phyloP scores from a whole-genome alignment of 2,329 filamentous ascomycete species.

The Lachnellula cervina region DNA sequence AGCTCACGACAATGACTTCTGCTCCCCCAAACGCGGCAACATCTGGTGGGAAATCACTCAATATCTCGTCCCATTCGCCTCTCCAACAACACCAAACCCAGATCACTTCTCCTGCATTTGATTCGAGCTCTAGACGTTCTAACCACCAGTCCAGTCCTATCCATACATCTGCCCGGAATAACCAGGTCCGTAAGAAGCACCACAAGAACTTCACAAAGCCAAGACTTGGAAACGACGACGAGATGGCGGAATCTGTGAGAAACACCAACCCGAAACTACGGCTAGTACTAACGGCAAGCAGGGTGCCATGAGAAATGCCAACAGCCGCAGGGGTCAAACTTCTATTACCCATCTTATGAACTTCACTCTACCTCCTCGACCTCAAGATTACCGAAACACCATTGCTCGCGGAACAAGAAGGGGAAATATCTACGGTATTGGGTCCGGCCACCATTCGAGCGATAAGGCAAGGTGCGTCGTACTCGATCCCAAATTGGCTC shows the following conservation, averaged over 20 bases:
- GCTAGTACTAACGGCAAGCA: constrained; percentile 11
- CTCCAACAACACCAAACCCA: constrained; percentile 28
- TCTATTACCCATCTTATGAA: constrained; percentile 97
- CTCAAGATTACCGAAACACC: constrained; percentile 50
- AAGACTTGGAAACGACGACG: constrained; percentile 74
- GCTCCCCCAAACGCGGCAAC: constrained; percentile 25
- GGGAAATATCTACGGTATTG: constrained; percentile 76
- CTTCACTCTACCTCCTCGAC: constrained; percentile 75
- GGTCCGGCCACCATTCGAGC: constrained; percentile 81
- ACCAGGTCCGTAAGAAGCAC: constrained; percentile 71
- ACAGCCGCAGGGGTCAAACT: constrained; percentile 81
- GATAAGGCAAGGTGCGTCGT: constrained; percentile 76
- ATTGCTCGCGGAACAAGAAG: constrained; percentile 49
- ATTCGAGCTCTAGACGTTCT: constrained; percentile 26
- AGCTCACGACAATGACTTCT: constrained; percentile 28
- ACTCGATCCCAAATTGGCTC: constrained; percentile 2
- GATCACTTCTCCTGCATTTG: constrained; percentile 25
- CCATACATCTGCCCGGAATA: constrained; percentile 59
- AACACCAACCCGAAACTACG: too few relatives aligned
- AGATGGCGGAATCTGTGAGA: constrained; percentile 72
- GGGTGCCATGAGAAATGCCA: constrained; percentile 55
- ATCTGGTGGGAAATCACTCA: constrained; percentile 30
- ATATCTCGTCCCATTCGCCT: constrained; percentile 26
- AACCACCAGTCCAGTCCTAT: constrained; percentile 15
- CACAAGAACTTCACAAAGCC: constrained; percentile 79